Evolutionary conservation across 2,329 filamentous ascomycete genomes (phyloP).

Genomic region (Kalaharituber pfeilii): DNA sequence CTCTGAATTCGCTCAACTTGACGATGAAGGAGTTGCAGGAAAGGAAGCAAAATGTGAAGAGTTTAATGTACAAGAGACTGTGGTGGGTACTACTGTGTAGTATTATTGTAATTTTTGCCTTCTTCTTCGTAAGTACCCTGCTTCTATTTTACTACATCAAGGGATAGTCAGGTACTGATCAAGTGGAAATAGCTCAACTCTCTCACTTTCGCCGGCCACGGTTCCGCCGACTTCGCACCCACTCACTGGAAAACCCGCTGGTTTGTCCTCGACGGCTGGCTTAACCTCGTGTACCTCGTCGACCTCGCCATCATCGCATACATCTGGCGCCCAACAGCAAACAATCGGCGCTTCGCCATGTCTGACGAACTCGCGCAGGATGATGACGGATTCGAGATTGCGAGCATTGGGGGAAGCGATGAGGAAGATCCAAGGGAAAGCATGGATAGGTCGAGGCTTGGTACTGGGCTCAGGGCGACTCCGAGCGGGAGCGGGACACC

Average conservation of each 20-base stretch:
- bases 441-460: not conserved
- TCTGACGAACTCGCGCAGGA: slow-evolving; percentile 97
- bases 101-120: slow-evolving; percentile 89
- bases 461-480: slow-evolving; percentile 3
- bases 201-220: slow-evolving; percentile 74
- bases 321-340: slow-evolving; percentile 87
- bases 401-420: slow-evolving; percentile 63
- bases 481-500: not conserved
- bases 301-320: slow-evolving; percentile 90
- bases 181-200: slow-evolving; percentile 52
- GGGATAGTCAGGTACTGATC: too few relatives aligned
- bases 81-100: slow-evolving; percentile 94
- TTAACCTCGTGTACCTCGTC: slow-evolving; percentile 88
- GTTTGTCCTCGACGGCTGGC: slow-evolving; percentile 95
- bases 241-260: slow-evolving; percentile 94
- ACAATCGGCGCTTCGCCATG: slow-evolving; percentile 96
- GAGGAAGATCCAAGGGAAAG: slow-evolving; percentile 37
- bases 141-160: too few relatives aligned
- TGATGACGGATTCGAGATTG: slow-evolving; percentile 94
- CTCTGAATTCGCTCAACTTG: slow-evolving; percentile 78
- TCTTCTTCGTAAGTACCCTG: slow-evolving; percentile 55
- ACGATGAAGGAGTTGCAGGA: slow-evolving; percentile 95
- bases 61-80: slow-evolving; percentile 89
- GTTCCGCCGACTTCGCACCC: slow-evolving; percentile 77
- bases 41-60: slow-evolving; percentile 84